Evolutionary conservation across 2,329 filamentous ascomycete species (phyloP).

Genomic region (Laburnicola sp.): DNA sequence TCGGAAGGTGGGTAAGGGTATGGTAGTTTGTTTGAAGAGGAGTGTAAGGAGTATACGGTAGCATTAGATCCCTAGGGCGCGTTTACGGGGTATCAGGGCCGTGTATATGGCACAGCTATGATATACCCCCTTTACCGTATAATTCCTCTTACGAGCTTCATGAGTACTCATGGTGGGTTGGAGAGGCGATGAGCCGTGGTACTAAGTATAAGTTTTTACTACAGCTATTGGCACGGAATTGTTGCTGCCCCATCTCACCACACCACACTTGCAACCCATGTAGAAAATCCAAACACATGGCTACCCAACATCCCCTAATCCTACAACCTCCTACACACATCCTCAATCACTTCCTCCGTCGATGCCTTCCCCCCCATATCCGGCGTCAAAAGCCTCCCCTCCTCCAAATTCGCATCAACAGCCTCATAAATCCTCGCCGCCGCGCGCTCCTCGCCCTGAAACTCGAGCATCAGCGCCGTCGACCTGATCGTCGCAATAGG

Average conservation of each 20-base stretch:
- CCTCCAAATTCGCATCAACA: conserved; percentile 86
- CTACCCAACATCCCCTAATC: neutral
- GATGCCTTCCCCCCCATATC: conserved; percentile 87
- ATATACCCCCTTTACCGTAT: neutral
- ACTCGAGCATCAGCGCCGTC: conserved; percentile 94
- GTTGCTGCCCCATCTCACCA: too few relatives aligned
- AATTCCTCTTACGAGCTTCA: too few relatives aligned
- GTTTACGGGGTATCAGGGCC: conserved; percentile 3
- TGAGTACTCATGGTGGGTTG: too few relatives aligned
- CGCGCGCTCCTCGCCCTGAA: conserved; percentile 82
- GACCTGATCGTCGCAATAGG: conserved; percentile 92
- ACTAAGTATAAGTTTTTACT: too few relatives aligned
- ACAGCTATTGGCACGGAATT: too few relatives aligned
- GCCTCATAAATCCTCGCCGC: conserved; percentile 89
- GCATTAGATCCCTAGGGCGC: conserved; percentile 1
- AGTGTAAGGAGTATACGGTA: neutral
- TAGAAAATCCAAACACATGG: neutral
- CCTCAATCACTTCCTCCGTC: conserved; percentile 83
- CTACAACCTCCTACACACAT: conserved; percentile 82
- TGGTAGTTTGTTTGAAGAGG: neutral
- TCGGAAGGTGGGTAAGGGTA: too few relatives aligned
- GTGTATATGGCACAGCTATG: neutral
- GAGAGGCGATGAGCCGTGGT: too few relatives aligned
- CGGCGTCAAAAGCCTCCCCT: conserved; percentile 79
- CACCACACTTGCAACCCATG: neutral